phyloP scores from a whole-genome alignment of 2,329 filamentous ascomycete genomes.

The Sordariomycetes sp. region DNA sequence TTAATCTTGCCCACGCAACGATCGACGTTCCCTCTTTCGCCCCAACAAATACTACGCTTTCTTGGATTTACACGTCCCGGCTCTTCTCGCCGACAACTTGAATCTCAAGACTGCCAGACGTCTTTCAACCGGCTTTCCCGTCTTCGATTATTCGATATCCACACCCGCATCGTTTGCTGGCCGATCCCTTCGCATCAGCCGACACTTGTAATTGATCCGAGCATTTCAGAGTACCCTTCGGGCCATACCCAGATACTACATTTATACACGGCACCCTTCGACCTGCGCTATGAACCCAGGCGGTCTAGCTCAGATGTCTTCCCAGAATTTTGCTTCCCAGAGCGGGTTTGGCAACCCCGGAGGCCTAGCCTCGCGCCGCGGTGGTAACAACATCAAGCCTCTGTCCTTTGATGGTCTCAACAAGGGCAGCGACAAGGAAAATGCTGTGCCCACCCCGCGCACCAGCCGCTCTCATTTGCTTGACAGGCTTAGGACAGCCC shows the following conservation, averaged over 20 bases:
- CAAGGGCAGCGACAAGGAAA: slow-evolving; percentile 59
- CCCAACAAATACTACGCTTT: not conserved
- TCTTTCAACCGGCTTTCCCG: slow-evolving; percentile 2
- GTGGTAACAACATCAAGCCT: slow-evolving; percentile 83
- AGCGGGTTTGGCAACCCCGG: slow-evolving; percentile 69
- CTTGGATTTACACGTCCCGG: slow-evolving; percentile 1
- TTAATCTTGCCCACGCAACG: slow-evolving; percentile 1
- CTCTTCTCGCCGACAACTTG: not conserved
- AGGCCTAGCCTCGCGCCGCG: slow-evolving; percentile 75
- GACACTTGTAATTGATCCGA: not conserved
- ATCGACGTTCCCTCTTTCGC: not conserved
- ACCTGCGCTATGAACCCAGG: slow-evolving; percentile 75
- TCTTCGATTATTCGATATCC: slow-evolving; percentile 4
- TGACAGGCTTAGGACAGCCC: slow-evolving; percentile 85
- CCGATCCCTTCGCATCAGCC: not conserved
- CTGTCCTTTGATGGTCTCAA: slow-evolving; percentile 69
- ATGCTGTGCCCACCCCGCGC: slow-evolving; percentile 69
- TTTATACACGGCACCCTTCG: slow-evolving; percentile 5
- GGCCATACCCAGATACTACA: too few relatives aligned
- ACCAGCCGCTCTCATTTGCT: slow-evolving; percentile 93
- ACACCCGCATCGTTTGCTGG: slow-evolving; percentile 1
- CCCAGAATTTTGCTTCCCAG: slow-evolving; percentile 66
- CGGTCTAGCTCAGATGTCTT: slow-evolving; percentile 99
- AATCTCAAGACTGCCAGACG: not conserved
- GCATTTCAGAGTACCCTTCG: too few relatives aligned